Evolutionary conservation across 2,329 filamentous ascomycete species (phyloP).

Genomic region (Hypoxylon sp.): DNA sequence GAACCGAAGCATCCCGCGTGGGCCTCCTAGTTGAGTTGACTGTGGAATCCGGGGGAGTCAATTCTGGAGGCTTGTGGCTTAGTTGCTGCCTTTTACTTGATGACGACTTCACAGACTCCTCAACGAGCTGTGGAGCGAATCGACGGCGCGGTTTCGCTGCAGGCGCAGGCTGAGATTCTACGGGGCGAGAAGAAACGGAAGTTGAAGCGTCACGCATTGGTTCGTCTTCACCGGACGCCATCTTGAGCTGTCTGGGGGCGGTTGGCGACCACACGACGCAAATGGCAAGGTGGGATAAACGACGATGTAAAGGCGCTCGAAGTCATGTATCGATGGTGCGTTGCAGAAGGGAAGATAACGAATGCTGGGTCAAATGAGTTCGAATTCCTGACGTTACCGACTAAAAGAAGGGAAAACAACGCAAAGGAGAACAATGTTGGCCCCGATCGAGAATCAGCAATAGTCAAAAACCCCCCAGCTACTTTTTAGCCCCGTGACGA

Average conservation of each 20-base stretch:
- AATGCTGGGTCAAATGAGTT: slow-evolving; percentile 1
- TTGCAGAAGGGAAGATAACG: not conserved
- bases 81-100: slow-evolving; percentile 38
- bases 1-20: slow-evolving; percentile 50
- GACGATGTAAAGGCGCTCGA: slow-evolving; percentile 17
- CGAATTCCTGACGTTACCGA: slow-evolving; percentile 21
- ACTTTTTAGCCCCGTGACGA: slow-evolving; percentile 40
- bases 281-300: not conserved
- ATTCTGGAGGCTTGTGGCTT: slow-evolving; percentile 5
- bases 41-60: slow-evolving; percentile 38
- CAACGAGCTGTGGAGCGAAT: slow-evolving; percentile 53
- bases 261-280: slow-evolving; percentile 3
- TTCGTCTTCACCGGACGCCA: slow-evolving; percentile 47
- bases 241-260: slow-evolving; percentile 28
- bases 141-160: slow-evolving; percentile 50
- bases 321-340: slow-evolving; percentile 17
- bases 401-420: slow-evolving; percentile 8
- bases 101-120: slow-evolving; percentile 51
- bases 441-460: slow-evolving; percentile 33
- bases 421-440: slow-evolving; percentile 23
- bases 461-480: slow-evolving; percentile 26
- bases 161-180: slow-evolving; percentile 32
- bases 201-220: slow-evolving; percentile 46
- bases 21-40: slow-evolving; percentile 40
- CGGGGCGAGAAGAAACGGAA: slow-evolving; percentile 19